phyloP scores from a whole-genome alignment of 208 protist species.

The Endotrypanum monterogeii region DNA sequence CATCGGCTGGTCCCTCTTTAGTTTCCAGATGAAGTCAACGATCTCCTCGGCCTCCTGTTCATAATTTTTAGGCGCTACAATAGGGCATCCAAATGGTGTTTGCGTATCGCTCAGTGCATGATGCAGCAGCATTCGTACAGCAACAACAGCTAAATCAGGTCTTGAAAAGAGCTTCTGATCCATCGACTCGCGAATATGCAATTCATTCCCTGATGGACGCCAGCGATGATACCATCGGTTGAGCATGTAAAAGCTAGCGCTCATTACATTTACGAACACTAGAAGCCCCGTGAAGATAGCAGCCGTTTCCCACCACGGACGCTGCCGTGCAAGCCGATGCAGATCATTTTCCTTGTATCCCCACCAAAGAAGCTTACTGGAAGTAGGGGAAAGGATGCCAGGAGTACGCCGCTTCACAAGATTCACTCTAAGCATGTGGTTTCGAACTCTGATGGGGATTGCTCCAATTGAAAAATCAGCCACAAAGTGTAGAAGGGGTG shows the following conservation, averaged over 20 bases:
- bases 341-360: slow-evolving; percentile 61
- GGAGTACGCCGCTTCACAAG: slow-evolving; percentile 18
- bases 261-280: slow-evolving; percentile 69
- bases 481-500: neutral
- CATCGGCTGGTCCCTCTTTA: slow-evolving; percentile 64
- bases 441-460: neutral
- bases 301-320: slow-evolving; percentile 86
- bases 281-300: slow-evolving; percentile 70
- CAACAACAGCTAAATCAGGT: slow-evolving; percentile 78
- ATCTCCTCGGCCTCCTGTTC: slow-evolving; percentile 70
- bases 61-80: slow-evolving; percentile 71
- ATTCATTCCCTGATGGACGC: slow-evolving; percentile 69
- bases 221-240: slow-evolving; percentile 78
- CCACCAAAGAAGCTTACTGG: slow-evolving; percentile 42
- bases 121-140: slow-evolving; percentile 79
- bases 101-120: slow-evolving; percentile 67
- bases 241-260: slow-evolving; percentile 53
- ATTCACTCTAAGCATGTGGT: slow-evolving; percentile 23
- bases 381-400: slow-evolving; percentile 22
- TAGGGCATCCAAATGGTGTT: slow-evolving; percentile 82
- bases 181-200: slow-evolving; percentile 53
- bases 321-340: slow-evolving; percentile 74
- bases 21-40: slow-evolving; percentile 57
- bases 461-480: neutral
- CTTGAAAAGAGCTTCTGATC: slow-evolving; percentile 76